Percentiles rank a stretch among this genome's conserved stretches.
These are phyloP conservation scores for Nitzschia sp. DNA, from an alignment of 108 stramenopile species.

Conservation along the genomic window DNA sequence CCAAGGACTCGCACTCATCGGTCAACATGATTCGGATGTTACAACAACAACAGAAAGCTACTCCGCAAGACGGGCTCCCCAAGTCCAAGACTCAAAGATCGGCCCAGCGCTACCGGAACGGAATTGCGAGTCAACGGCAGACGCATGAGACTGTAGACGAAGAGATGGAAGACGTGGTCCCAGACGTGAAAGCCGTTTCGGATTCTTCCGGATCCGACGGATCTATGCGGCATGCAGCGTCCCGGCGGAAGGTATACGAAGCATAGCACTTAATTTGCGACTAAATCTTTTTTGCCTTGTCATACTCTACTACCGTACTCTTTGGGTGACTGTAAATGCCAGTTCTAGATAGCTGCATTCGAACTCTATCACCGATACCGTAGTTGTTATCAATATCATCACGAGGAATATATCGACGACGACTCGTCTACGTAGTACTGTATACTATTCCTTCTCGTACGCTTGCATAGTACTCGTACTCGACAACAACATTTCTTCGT, in stretches of 20 bases:
- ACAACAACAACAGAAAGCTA: slow-evolving; percentile 19
- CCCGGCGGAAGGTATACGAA: neutral
- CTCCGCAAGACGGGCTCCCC: neutral
- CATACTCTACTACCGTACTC: no score
- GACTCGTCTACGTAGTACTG: no score
- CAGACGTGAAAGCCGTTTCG: slow-evolving; percentile 32
- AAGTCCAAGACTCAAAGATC: neutral
- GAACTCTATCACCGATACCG: no score
- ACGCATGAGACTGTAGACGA: slow-evolving; percentile 3
- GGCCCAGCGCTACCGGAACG: no score
- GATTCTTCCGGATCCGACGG: slow-evolving; percentile 27
- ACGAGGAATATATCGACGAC: no score
- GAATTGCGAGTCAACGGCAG: neutral
- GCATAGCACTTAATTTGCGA: neutral
- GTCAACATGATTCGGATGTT: slow-evolving; percentile 34
- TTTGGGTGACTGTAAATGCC: no score
- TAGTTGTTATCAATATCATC: no score
- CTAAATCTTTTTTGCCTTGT: no score
- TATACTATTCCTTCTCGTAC: no score
- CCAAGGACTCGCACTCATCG: slow-evolving; percentile 38
- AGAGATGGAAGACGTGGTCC: slow-evolving; percentile 35
- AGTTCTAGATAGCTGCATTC: no score
- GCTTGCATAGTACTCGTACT: no score
- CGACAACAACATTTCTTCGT: no score
- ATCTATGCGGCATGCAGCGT: slow-evolving; percentile 2